phyloP scores from a whole-genome alignment of 164 flowering plant species.

The Chloranthus sessilifolius region DNA sequence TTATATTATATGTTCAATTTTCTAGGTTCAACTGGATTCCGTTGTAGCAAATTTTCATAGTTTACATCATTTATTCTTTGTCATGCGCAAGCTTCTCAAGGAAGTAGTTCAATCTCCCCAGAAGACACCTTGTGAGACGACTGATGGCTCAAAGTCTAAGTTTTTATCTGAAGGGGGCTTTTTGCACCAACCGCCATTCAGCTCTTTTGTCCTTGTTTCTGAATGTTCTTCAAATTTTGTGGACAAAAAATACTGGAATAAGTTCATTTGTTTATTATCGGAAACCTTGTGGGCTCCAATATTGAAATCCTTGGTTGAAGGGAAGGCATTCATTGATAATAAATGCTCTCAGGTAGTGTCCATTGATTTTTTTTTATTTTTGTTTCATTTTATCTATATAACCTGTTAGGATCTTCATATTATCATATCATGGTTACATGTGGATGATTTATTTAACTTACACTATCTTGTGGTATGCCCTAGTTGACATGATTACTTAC shows the following conservation, averaged over 20 bases:
- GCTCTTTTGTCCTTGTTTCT: slow-evolving; percentile 13
- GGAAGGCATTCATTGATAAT: slow-evolving; percentile 55
- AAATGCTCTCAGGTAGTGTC: slow-evolving; percentile 64
- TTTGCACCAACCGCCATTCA: slow-evolving; percentile 54
- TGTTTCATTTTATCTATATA: neutral
- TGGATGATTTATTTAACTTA: no score
- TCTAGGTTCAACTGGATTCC: slow-evolving; percentile 68
- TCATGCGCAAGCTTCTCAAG: slow-evolving; percentile 59
- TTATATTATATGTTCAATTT: slow-evolving; percentile 9
- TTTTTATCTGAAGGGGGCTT: slow-evolving; percentile 78
- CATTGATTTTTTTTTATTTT: neutral
- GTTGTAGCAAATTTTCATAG: slow-evolving; percentile 49
- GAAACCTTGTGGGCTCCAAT: slow-evolving; percentile 59
- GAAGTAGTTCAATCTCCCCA: slow-evolving; percentile 38
- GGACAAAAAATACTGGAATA: slow-evolving; percentile 33
- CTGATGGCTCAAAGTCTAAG: slow-evolving; percentile 22
- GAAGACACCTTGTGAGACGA: slow-evolving; percentile 16
- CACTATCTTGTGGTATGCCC: no score
- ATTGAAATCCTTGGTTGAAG: slow-evolving; percentile 61
- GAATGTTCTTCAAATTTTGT: slow-evolving; percentile 15
- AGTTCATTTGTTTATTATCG: slow-evolving; percentile 44
- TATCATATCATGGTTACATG: no score
- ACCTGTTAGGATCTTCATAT: neutral
- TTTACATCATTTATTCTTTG: slow-evolving; percentile 79
- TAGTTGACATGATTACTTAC: no score